phyloP scores from a whole-genome alignment of 345 rosid genomes.

The Camelina sativa region DNA sequence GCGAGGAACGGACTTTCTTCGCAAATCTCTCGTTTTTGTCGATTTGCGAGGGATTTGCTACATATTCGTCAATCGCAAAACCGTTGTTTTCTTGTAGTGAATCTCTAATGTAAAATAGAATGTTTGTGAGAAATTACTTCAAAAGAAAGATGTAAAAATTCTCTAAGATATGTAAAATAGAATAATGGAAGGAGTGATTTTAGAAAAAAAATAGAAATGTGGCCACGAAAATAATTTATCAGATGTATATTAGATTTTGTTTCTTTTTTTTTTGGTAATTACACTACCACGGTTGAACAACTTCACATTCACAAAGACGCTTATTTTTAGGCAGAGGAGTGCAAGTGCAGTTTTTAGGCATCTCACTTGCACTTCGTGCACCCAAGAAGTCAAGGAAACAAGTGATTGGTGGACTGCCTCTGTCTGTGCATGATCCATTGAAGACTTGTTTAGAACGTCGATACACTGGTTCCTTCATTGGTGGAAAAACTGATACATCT shows the following conservation, averaged over 20 bases:
- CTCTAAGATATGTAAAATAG: not conserved
- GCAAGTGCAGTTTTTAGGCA: slow-evolving; percentile 37
- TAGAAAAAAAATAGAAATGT: not conserved
- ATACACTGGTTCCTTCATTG: slow-evolving; percentile 4
- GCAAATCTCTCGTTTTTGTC: too few relatives aligned
- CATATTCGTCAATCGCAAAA: too few relatives aligned
- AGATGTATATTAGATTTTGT: too few relatives aligned
- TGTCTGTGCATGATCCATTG: slow-evolving; percentile 39
- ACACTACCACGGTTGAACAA: slow-evolving; percentile 25
- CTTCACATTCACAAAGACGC: slow-evolving; percentile 33
- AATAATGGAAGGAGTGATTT: not conserved
- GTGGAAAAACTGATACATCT: not conserved
- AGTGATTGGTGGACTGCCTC: slow-evolving; percentile 21
- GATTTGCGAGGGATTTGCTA: too few relatives aligned
- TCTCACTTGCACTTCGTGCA: slow-evolving; percentile 23
- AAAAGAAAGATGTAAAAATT: not conserved
- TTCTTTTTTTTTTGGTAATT: not conserved
- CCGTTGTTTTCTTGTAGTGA: too few relatives aligned
- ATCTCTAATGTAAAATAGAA: not conserved
- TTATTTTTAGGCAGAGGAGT: slow-evolving; percentile 21
- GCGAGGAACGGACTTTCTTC: too few relatives aligned
- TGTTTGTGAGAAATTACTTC: not conserved
- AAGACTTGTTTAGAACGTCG: slow-evolving; percentile 26
- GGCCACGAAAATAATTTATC: too few relatives aligned
- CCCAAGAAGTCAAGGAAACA: slow-evolving; percentile 32